Conservation (phyloP, 768 basidiomycete species). For the Ramaria rubella region DNA sequence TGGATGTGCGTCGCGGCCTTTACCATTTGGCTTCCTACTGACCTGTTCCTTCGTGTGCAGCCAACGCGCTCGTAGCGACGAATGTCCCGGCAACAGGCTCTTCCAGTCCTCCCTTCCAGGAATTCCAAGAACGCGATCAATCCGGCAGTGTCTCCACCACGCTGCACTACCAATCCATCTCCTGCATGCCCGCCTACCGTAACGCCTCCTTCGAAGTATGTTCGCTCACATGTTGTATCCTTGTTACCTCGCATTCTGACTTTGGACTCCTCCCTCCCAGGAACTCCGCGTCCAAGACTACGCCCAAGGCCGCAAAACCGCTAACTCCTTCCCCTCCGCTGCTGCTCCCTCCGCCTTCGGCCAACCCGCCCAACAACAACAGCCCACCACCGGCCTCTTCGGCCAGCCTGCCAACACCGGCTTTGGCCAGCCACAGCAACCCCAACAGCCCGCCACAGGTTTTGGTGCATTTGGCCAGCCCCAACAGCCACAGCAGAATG, state of each 20-base stretch:
- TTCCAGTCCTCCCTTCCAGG: slow-evolving; percentile 53
- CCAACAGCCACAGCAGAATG: slow-evolving; percentile 26
- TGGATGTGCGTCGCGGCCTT: slow-evolving; percentile 17
- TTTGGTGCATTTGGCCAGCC: slow-evolving; percentile 42
- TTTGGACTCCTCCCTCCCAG: slow-evolving; percentile 31
- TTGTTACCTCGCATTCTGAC: slow-evolving; percentile 15
- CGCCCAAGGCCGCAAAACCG: slow-evolving; percentile 64
- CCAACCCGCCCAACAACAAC: slow-evolving; percentile 15
- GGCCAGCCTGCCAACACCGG: slow-evolving; percentile 13
- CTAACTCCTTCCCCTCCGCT: slow-evolving; percentile 39
- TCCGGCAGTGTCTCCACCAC: slow-evolving; percentile 32
- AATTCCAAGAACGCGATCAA: slow-evolving; percentile 60
- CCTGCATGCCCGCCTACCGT: slow-evolving; percentile 70
- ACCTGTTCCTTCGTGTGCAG: slow-evolving; percentile 22
- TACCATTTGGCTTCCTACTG: slow-evolving; percentile 8
- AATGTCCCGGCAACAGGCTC: slow-evolving; percentile 57
- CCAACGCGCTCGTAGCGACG: slow-evolving; percentile 27
- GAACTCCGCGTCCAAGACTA: slow-evolving; percentile 77
- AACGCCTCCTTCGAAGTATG: slow-evolving; percentile 72
- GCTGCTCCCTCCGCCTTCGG: slow-evolving; percentile 10
- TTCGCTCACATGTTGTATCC: slow-evolving; percentile 18
- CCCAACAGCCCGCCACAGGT: slow-evolving; percentile 33
- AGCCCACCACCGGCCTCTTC: slow-evolving; percentile 11
- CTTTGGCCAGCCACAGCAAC: slow-evolving; percentile 36
- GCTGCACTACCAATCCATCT: slow-evolving; percentile 76